Evolutionary conservation across 371 early-diverging fungal genomes (phyloP), one percentile per base, ranked within the genome.

Genomic region (Mortierella sp.): DNA sequence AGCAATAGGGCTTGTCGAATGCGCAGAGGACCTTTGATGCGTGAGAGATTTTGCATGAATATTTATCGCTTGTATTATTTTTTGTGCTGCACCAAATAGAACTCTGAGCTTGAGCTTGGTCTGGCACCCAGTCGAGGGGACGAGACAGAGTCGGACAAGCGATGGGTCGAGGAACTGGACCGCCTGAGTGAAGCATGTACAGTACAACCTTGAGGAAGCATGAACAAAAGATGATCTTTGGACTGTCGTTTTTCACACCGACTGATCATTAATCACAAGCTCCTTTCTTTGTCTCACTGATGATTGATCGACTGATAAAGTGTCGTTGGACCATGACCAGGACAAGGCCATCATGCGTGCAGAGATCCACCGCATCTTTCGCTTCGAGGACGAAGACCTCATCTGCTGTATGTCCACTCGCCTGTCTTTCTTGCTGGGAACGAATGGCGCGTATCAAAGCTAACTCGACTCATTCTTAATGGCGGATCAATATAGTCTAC

Each of bases 151-250:
- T 79, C 86, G 2, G 86, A 86, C 46, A 79, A 72, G 71, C 74
- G 51, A 29, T 86, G 86, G 86, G 71, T 86, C 7, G 77, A 63
- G 11, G 86, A 86, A 44, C 70, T 86, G 29, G 86, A 86, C 41
- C 77, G 82, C 38, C 75, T 86, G 49, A 86, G 86, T 43, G 86
- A 86, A 77, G 82, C 86, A 71, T 77, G 86, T 86, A 72, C 32
- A 16, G 58, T 58, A 58, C 27, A 58, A 58, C 12, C 4, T 14
- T 11, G 12, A 14, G 16, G 16, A 60, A 79, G 79, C 29, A 4
- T 27, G 27, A 4, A 29, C 2, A 1, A 6, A n/a, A 16, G 38
- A 27, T 70, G 38, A 49, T 41, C 38, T 14, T 43, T 24, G 6
- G 7, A 10, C 48, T 58, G 41, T 32, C 60, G 12, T 46, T 32